Evolutionary conservation across 2,329 filamentous ascomycete species (phyloP), one percentile per base, ranked within the genome.

Genomic region (Cyanodermella asteris): DNA sequence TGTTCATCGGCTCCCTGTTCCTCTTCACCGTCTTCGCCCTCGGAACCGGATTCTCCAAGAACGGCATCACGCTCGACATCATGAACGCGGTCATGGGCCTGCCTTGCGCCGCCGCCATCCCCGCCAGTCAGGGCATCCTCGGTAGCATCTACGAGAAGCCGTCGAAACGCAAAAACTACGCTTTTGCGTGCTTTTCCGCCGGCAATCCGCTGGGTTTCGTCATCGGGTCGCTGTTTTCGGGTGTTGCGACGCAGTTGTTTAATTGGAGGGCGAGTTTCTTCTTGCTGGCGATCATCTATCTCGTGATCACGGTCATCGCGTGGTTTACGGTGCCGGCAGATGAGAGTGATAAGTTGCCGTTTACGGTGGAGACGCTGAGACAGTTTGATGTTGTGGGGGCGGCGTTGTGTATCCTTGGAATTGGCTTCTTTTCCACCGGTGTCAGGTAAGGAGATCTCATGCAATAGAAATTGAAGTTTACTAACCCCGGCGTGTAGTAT

Each of bases 241-340:
- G n/a, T n/a, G n/a, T n/a, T n/a, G n/a, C n/a, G n/a, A n/a, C n/a
- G n/a, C n/a, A n/a, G n/a, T n/a, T n/a, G n/a, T n/a, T n/a, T n/a
- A n/a, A n/a, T n/a, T n/a, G n/a, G n/a, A n/a, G n/a, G n/a, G n/a
- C n/a, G n/a, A n/a, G n/a, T n/a, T n/a, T n/a, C n/a, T n/a, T n/a
- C n/a, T n/a, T n/a, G n/a, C n/a, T n/a, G n/a, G n/a, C n/a, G n/a
- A n/a, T n/a, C n/a, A n/a, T n/a, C n/a, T n/a, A n/a, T n/a, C n/a
- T n/a, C n/a, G n/a, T n/a, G n/a, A n/a, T n/a, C n/a, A n/a, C n/a
- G n/a, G n/a, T n/a, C n/a, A n/a, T n/a, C n/a, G n/a, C n/a, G n/a
- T n/a, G n/a, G n/a, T n/a, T n/a, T n/a, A n/a, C n/a, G 62, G 62
- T 76, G 48, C 69, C 76, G 41, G 47, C 63, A 18, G 44, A 70